Evolutionary conservation across 2,329 filamentous ascomycete species (phyloP).

Genomic region (Colletotrichum somersetense): DNA sequence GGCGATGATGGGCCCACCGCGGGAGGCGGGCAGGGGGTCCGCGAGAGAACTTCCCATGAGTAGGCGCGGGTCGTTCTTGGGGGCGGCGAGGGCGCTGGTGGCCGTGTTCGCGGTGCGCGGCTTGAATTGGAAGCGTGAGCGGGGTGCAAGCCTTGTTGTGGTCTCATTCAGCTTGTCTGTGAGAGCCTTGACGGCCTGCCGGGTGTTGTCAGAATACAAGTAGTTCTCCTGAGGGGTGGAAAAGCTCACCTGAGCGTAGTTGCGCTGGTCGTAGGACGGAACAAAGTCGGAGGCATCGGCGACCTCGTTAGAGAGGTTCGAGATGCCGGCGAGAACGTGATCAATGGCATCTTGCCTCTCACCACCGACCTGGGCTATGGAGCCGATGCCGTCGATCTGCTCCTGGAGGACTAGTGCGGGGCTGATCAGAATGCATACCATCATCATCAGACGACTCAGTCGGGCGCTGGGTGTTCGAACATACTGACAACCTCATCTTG

Average conservation of each 20-base stretch:
- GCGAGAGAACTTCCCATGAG: constrained; percentile 42
- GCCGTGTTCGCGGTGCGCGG: constrained; percentile 43
- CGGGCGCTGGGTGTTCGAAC: constrained; percentile 41
- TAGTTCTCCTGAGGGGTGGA: not conserved
- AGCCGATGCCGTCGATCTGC: constrained; percentile 48
- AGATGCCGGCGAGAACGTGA: constrained; percentile 82
- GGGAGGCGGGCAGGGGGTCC: constrained; percentile 41
- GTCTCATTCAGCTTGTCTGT: constrained; percentile 82
- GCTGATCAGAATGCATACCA: not conserved
- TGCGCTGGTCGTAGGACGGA: constrained; percentile 89
- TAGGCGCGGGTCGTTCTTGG: constrained; percentile 59
- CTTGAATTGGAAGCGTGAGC: constrained; percentile 87
- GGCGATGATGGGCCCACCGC: constrained; percentile 41
- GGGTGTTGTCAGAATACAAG: constrained; percentile 14
- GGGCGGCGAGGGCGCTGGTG: constrained; percentile 51
- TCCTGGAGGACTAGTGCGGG: constrained; percentile 71
- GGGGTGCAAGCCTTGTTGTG: constrained; percentile 76
- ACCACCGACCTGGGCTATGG: constrained; percentile 71
- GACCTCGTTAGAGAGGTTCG: constrained; percentile 84
- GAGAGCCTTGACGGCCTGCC: constrained; percentile 81
- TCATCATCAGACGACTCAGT: not conserved
- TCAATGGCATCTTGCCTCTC: constrained; percentile 87
- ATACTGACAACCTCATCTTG: constrained; percentile 79
- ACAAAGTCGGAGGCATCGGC: constrained; percentile 86
- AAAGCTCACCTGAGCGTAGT: constrained; percentile 78